Conservation (phyloP, 345 rosid genomes). For the Brassica incana region DNA sequence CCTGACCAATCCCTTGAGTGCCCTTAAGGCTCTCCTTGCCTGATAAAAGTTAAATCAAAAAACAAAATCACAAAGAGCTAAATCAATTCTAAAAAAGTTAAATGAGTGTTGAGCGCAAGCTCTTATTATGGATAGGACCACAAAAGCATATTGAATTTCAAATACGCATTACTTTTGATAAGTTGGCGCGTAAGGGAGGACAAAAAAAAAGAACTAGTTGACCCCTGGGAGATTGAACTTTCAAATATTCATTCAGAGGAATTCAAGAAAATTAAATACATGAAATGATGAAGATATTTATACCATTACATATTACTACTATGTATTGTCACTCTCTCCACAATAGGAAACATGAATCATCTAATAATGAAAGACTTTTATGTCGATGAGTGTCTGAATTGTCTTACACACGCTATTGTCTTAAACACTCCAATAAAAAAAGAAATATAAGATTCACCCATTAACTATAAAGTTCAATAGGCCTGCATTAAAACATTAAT, state of each 20-base stretch:
- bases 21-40: slow-evolving; percentile 94
- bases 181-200: slow-evolving; percentile 25
- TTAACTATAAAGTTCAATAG: slow-evolving; percentile 17
- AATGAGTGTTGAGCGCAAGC: not conserved
- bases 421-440: slow-evolving; percentile 7
- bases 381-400: slow-evolving; percentile 7
- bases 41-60: slow-evolving; percentile 19
- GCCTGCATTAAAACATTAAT: slow-evolving; percentile 17
- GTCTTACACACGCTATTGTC: slow-evolving; percentile 17
- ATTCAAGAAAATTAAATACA: not conserved
- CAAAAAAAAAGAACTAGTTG: not conserved
- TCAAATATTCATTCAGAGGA: slow-evolving; percentile 8
- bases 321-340: slow-evolving; percentile 28
- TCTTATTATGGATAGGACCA: slow-evolving; percentile 29
- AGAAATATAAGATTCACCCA: slow-evolving; percentile 17
- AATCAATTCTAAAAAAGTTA: not conserved
- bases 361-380: slow-evolving; percentile 36
- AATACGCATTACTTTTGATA: slow-evolving; percentile 23
- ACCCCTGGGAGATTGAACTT: slow-evolving; percentile 12
- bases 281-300: slow-evolving; percentile 7
- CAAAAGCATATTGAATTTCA: slow-evolving; percentile 26
- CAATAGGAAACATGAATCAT: slow-evolving; percentile 20
- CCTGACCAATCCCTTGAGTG: slow-evolving; percentile 88
- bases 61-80: not conserved
- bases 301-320: not conserved